Evolutionary conservation across 768 basidiomycete species (phyloP), one percentile per base, ranked within the genome.

Genomic region (Lentinula raphanica): DNA sequence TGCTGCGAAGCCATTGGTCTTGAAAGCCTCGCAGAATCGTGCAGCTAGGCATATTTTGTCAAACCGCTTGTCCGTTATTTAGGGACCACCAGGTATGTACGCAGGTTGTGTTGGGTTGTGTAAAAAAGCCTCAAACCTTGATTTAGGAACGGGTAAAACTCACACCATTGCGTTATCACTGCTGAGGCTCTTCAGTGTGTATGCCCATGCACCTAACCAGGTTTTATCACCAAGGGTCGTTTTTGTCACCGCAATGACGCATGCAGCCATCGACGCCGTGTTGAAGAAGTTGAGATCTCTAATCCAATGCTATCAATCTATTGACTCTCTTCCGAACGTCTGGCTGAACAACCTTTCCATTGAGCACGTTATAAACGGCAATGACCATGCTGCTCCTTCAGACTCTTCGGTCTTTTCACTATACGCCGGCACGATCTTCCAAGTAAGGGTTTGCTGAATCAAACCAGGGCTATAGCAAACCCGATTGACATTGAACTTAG

Each of bases 181-280:
- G 9, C 63, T 81, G 5, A 75, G 80, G 28, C 69, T 81, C 17
- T 65, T 81, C 9, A 77, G 80, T 50, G 72, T 74, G 0, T 72
- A 78, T 46, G 65, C 69, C 38, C 67, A 69, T 35, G 67, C 67
- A 11, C 67, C 66, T 31, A 39, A 21, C 36, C 45, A 57, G 11
- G 4, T 29, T 8, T 23, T 53, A 23, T 32, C 51, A 27, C 51
- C 51, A 4, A 75, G 72, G 56, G 70, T 79, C 39, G 66, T 80
- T 2, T 79, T 81, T 58, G 67, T 82, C 38, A 80, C 79, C 1
- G 81, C 80, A 2, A 74, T 80, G 68, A 81, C 81, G 0, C 78
- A 82, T 61, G 79, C 79, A 3, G 80, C 81, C 2, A 81, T 82
- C 49, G 75, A 79, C 45, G 81, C 81, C 1, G 77, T 76, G 45